These are phyloP conservation scores for Austroboletus olivaceoglutinosus DNA, from an alignment of 1,284 basidiomycete species.

Conservation along the genomic window DNA sequence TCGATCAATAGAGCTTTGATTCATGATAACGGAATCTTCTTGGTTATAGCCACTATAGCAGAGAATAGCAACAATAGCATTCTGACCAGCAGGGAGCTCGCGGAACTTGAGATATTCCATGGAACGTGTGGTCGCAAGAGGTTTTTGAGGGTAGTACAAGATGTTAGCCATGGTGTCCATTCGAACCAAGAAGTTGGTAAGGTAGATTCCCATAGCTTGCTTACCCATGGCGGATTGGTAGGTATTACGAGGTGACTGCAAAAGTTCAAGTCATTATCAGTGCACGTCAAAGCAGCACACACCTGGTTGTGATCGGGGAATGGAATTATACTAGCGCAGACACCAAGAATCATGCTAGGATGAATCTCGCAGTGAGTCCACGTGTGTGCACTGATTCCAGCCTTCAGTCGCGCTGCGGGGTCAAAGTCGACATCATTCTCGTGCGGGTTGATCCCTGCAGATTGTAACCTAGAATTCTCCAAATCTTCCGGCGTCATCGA, in stretches of 20 bases:
- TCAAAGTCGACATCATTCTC: conserved; percentile 74
- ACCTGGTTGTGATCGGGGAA: conserved; percentile 99
- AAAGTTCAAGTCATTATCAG: conserved; percentile 13
- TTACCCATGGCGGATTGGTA: conserved; percentile 99
- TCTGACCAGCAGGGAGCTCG: conserved; percentile 96
- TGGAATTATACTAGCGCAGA: conserved; percentile 98
- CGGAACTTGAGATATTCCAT: conserved; percentile 99
- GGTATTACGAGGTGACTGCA: conserved; percentile 95
- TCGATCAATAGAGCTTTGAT: conserved; percentile 97
- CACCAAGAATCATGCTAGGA: conserved; percentile 97
- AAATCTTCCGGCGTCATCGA: conserved; percentile 98
- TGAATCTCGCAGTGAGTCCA: conserved; percentile 99
- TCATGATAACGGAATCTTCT: conserved; percentile 99
- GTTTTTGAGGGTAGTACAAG: conserved; percentile 98
- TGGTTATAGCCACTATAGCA: conserved; percentile 99
- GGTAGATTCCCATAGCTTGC: conserved; percentile 98
- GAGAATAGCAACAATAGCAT: conserved; percentile 97
- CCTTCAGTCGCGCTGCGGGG: conserved; percentile 85
- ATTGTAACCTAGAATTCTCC: conserved; percentile 76
- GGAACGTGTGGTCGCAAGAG: conserved; percentile 94
- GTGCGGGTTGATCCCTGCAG: conserved; percentile 57
- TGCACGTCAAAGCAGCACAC: conserved; percentile 27
- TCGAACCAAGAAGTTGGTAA: conserved; percentile 96
- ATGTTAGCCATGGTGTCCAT: conserved; percentile 99
- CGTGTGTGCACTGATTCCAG: conserved; percentile 77